Conservation (phyloP, 306 rosid genomes). For the Lathyrus oleraceus region DNA sequence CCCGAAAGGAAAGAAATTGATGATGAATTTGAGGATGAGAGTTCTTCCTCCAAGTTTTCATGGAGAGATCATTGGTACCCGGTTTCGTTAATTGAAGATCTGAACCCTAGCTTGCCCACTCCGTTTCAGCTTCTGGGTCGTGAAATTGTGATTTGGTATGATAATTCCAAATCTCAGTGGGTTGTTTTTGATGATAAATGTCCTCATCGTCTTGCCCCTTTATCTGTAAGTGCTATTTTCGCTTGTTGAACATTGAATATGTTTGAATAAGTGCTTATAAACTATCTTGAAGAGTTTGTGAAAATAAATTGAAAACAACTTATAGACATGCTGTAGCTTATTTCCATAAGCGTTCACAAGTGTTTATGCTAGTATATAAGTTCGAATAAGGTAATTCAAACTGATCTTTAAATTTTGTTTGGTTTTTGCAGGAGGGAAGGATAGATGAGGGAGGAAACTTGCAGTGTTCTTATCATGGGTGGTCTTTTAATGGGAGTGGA, state of each 20-base stretch:
- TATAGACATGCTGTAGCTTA: too few relatives aligned
- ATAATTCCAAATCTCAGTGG: constrained; percentile 65
- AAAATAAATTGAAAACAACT: neutral
- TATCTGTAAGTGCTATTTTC: constrained; percentile 68
- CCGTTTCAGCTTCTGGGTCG: constrained; percentile 97
- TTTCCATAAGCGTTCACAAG: neutral
- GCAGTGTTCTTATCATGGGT: constrained; percentile 98
- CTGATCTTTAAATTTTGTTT: neutral
- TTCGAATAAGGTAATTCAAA: neutral
- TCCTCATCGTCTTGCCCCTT: constrained; percentile 97
- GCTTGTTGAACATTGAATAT: neutral
- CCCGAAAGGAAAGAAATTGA: constrained; percentile 40
- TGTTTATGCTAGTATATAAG: neutral
- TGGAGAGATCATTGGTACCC: constrained; percentile 99
- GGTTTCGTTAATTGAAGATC: constrained; percentile 84
- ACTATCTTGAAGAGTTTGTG: neutral
- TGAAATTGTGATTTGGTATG: constrained; percentile 84
- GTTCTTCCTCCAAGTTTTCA: constrained; percentile 60
- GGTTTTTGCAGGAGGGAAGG: constrained; percentile 77
- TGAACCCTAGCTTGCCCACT: constrained; percentile 68
- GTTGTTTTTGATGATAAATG: constrained; percentile 91
- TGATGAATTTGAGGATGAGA: constrained; percentile 50
- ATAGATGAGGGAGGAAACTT: constrained; percentile 89
- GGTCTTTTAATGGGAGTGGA: constrained; percentile 94
- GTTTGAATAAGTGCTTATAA: neutral